A percentile compares a stretch with the other conserved stretches of the same genome.
Conservation (phyloP, 495 filamentous ascomycete genomes). For the Penicillium paxilli region DNA sequence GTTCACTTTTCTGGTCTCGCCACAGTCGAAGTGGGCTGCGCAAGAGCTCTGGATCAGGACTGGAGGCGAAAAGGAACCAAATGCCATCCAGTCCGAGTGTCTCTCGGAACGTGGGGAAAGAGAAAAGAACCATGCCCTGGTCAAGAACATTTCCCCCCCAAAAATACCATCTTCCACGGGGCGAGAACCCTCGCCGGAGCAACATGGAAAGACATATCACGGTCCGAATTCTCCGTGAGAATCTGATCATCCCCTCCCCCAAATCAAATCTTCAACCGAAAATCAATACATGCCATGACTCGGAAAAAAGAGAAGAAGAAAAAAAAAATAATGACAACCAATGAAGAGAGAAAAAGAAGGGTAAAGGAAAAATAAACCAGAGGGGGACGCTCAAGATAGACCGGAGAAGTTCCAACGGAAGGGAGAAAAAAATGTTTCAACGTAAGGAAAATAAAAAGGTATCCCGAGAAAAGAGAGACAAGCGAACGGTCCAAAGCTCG, state of each 20-base stretch:
- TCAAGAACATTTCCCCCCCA: conserved; percentile 1
- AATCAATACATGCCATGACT: neutral
- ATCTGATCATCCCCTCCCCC: neutral
- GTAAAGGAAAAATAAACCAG: too few species aligned
- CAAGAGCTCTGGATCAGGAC: conserved; percentile 25
- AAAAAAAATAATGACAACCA: neutral
- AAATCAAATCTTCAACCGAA: neutral
- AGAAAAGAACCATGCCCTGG: neutral
- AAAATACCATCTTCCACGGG: conserved; percentile 1
- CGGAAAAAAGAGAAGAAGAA: neutral
- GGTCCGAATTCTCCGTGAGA: neutral
- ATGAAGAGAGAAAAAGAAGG: neutral
- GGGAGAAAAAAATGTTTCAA: neutral
- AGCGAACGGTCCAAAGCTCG: neutral
- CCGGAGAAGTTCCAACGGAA: neutral
- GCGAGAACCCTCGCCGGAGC: neutral
- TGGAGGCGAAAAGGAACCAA: conserved; percentile 39
- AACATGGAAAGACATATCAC: neutral
- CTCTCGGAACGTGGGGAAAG: conserved; percentile 12
- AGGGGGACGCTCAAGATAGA: neutral
- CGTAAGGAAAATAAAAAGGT: conserved; percentile 1
- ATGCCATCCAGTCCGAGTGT: conserved; percentile 34
- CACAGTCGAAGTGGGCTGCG: conserved; percentile 20
- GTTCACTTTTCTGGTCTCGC: conserved; percentile 36
- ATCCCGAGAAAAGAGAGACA: neutral